Evolutionary conservation across 352 stramenopile species (phyloP).

Genomic region (Phytophthora sp.): DNA sequence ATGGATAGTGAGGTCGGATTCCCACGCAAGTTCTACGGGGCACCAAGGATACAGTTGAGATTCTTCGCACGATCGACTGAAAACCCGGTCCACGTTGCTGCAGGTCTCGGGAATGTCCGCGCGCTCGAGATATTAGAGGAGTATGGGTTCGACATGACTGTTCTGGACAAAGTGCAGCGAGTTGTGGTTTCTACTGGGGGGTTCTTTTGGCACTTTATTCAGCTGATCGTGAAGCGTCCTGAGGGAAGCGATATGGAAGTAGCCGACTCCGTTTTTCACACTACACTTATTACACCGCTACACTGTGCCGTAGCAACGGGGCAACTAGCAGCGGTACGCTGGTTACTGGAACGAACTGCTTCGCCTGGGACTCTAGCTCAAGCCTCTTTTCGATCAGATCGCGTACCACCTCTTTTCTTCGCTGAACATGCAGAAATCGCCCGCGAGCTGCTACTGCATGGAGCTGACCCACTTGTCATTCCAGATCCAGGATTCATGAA

Average conservation of each 20-base stretch:
- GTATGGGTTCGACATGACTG: conserved; percentile 53
- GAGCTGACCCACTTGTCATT: conserved; percentile 65
- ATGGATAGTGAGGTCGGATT: conserved; percentile 45
- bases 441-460: conserved; percentile 50
- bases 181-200: conserved; percentile 71
- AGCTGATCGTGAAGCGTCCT: conserved; percentile 48
- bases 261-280: conserved; percentile 55
- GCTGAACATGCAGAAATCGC: conserved; percentile 66
- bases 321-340: conserved; percentile 61
- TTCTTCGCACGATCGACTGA: conserved; percentile 61
- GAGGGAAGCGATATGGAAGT: conserved; percentile 11
- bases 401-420: conserved; percentile 68
- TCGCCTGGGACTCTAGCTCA: conserved; percentile 34
- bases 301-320: conserved; percentile 71
- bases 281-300: conserved; percentile 67
- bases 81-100: conserved; percentile 72
- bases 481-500: conserved; percentile 77
- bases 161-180: conserved; percentile 69
- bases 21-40: conserved; percentile 44
- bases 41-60: conserved; percentile 43
- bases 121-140: conserved; percentile 59
- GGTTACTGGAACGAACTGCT: conserved; percentile 53
- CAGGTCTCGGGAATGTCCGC: conserved; percentile 59
- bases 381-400: conserved; percentile 60
- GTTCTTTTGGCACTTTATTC: conserved; percentile 72